phyloP scores from a whole-genome alignment of 345 rosid genomes.

The Arabis alpina region DNA sequence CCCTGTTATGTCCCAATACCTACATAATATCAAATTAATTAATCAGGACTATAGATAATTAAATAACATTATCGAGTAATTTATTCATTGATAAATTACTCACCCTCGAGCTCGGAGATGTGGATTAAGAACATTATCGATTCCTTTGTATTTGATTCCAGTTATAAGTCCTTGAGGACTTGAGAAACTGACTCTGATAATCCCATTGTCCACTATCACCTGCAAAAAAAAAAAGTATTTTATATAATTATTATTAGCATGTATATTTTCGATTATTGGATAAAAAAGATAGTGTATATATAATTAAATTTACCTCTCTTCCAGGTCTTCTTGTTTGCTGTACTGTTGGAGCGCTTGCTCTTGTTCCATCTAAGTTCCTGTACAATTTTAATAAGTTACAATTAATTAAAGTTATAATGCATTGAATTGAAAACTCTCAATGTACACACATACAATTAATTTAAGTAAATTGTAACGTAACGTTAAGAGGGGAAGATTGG shows the following conservation, averaged over 20 bases:
- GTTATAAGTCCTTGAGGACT: constrained; percentile 62
- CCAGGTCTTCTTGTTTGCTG: constrained; percentile 30
- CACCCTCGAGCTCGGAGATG: constrained; percentile 37
- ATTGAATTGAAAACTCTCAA: constrained; percentile 24
- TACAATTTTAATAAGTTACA: constrained; percentile 2
- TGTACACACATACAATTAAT: not conserved
- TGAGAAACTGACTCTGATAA: constrained; percentile 63
- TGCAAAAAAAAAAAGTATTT: constrained; percentile 35
- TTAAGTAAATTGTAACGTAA: constrained; percentile 21
- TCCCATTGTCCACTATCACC: constrained; percentile 80
- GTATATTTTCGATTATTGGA: not conserved
- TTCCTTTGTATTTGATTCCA: constrained; percentile 63
- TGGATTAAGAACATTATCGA: constrained; percentile 65
- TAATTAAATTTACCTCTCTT: constrained; percentile 23
- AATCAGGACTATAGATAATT: not conserved
- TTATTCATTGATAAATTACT: constrained; percentile 4
- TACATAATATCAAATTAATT: constrained; percentile 20
- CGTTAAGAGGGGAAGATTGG: not conserved
- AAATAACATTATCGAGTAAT: too few relatives aligned
- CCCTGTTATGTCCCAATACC: constrained; percentile 47
- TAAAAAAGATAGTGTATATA: not conserved
- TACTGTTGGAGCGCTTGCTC: constrained; percentile 34
- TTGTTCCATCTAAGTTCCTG: constrained; percentile 27
- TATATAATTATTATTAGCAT: not conserved
- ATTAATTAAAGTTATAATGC: constrained; percentile 3